phyloP scores from a whole-genome alignment of 1,284 basidiomycete species.

The Phaffia rhodozyma region DNA sequence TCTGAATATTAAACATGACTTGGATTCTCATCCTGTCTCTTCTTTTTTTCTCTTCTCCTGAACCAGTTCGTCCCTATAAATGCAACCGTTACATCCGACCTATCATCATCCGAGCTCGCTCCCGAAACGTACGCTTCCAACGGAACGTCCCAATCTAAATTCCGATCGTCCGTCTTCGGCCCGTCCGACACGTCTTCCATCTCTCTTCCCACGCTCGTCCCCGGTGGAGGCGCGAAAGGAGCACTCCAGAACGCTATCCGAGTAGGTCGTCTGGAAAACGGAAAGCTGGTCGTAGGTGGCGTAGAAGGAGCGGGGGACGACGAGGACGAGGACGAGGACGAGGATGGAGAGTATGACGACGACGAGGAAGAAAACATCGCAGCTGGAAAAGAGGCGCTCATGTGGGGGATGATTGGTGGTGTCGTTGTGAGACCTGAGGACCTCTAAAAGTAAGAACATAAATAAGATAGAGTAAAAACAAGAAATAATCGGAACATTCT shows the following conservation, averaged over 20 bases:
- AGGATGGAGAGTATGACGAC: constrained; percentile 26
- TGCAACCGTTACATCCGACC: constrained; percentile 8
- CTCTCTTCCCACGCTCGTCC: constrained; percentile 15
- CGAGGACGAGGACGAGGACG: constrained; percentile 14
- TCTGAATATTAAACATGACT: no score
- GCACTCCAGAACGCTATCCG: constrained; percentile 21
- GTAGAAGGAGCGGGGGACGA: constrained; percentile 3
- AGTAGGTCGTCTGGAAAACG: constrained; percentile 33
- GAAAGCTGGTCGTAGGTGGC: constrained; percentile 32
- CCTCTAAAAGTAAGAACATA: background rate
- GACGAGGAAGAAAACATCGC: constrained; percentile 22
- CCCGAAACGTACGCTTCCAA: background rate
- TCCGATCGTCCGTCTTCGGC: constrained; percentile 9
- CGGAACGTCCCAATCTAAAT: background rate
- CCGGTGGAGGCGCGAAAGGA: constrained; percentile 12
- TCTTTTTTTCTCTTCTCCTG: background rate
- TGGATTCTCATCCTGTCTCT: background rate
- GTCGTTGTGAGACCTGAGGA: constrained; percentile 15
- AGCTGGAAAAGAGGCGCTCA: constrained; percentile 16
- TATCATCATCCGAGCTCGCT: background rate
- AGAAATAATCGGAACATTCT: no score
- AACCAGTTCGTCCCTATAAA: constrained; percentile 15
- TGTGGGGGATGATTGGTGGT: constrained; percentile 18
- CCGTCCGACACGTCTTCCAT: constrained; percentile 5
- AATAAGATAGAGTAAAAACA: no score